Conservation (phyloP, 2,329 filamentous ascomycete genomes). For the Colletotrichum lindemuthianum region DNA sequence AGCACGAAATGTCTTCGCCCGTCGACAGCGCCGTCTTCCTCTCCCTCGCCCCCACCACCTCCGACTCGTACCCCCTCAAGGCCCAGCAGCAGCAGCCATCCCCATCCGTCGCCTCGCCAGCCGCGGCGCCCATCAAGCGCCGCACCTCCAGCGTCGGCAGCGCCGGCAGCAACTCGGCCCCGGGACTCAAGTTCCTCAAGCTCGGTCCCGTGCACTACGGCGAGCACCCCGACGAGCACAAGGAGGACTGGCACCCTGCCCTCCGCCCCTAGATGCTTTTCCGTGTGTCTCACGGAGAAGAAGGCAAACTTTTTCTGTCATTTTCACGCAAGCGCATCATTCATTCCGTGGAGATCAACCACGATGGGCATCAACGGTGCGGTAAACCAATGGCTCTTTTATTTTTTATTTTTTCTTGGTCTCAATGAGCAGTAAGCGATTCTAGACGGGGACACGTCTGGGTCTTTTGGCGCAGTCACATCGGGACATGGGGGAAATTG, state of each 20-base stretch:
- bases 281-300: too few species aligned
- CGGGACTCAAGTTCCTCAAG: slow-evolving; percentile 65
- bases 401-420: too few species aligned
- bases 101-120: slow-evolving; percentile 41
- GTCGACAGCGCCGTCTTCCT: slow-evolving; percentile 55
- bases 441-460: too few species aligned
- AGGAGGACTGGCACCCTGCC: slow-evolving; percentile 46
- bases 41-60: slow-evolving; percentile 67
- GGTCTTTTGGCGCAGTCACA: too few species aligned
- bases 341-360: not conserved
- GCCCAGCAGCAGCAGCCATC: slow-evolving; percentile 51
- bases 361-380: slow-evolving; percentile 1
- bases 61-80: slow-evolving; percentile 60
- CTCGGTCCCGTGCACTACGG: slow-evolving; percentile 73
- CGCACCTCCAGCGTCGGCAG: slow-evolving; percentile 67
- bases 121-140: slow-evolving; percentile 47
- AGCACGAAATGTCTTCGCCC: slow-evolving; percentile 34
- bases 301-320: too few species aligned
- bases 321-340: not conserved
- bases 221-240: slow-evolving; percentile 66
- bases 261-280: slow-evolving; percentile 15
- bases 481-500: too few species aligned
- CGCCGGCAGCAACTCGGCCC: slow-evolving; percentile 45
- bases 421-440: too few species aligned
- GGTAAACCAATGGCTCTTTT: slow-evolving; percentile 22